Evolutionary conservation across 345 rosid genomes (phyloP), one percentile per base, ranked within the genome.

Genomic region (Passiflora organensis): DNA sequence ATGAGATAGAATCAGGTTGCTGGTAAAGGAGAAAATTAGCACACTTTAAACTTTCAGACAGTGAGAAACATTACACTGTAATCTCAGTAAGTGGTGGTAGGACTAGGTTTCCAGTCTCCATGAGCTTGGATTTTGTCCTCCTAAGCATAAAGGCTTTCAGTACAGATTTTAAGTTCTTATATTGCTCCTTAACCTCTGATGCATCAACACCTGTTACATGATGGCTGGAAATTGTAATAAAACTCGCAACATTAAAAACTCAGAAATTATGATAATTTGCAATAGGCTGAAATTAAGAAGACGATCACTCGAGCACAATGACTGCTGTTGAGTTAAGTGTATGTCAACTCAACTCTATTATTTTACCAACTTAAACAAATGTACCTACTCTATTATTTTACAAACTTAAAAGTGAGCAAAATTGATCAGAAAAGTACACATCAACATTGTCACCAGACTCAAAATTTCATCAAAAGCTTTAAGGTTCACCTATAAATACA

Each of bases 81-180:
- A 87, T 71, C 75, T 90, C 94, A 51, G 94, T 85, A 60, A 90
- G 87, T 56, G 95, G 80, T 37, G 95, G 97, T 71, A 87, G 48
- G 49, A 66, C 79, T 58, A 90, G 65, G 73, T 72, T 72, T 64
- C 97, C 97, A 67, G 77, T 58, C 72, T 81, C 76, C 11, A 87
- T 74, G 41, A 87, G 97, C 74, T 73, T 67, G 50, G 84, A 57
- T 73, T 88, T 90, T 53, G 95, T 85, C 62, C 97, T 78, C 46
- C 87, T 77, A 60, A 90, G 82, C 97, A 90, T 90, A 64, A 90
- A 90, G 60, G 91, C 94, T 51, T 75, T 75, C 64, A 87, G 55
- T 56, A 85, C 57, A 59, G 51, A 65, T 57, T 85, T 87, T 69
- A 90, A 70, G 51, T 58, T 76, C 64, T 69, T 74, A 64, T 72